Conservation (phyloP, 1,284 basidiomycete genomes). For the Pseudozyma thailandica region DNA sequence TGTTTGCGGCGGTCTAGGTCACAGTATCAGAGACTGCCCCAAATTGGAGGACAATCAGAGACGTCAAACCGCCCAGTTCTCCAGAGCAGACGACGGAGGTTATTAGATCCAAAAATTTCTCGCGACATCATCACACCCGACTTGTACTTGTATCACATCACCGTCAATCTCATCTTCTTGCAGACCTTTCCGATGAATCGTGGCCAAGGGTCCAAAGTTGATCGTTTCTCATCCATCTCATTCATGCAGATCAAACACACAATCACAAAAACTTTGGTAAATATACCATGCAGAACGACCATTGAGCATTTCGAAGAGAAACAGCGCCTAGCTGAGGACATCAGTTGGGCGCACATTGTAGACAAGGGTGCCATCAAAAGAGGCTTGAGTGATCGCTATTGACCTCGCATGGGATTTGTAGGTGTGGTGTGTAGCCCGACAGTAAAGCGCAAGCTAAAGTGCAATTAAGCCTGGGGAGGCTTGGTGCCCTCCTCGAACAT, state of each 20-base stretch:
- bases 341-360: background rate
- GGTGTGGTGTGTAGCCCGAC: background rate
- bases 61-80: constrained; percentile 45
- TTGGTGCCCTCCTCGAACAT: constrained; percentile 67
- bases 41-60: constrained; percentile 94
- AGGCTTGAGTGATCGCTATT: constrained; percentile 24
- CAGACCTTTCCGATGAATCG: too few relatives aligned
- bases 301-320: constrained; percentile 25
- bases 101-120: constrained; percentile 11
- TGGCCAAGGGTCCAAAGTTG: too few relatives aligned
- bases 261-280: background rate
- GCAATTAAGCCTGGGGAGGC: constrained; percentile 56
- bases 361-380: constrained; percentile 6
- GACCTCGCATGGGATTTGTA: constrained; percentile 29
- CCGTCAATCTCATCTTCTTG: background rate
- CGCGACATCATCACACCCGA: too few relatives aligned
- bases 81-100: constrained; percentile 39
- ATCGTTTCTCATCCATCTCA: too few relatives aligned
- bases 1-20: constrained; percentile 97
- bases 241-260: constrained; percentile 7
- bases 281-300: constrained; percentile 46
- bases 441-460: background rate
- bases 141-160: background rate
- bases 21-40: constrained; percentile 91
- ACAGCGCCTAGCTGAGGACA: constrained; percentile 11